A percentile compares a stretch with the other conserved stretches of the same genome.
These are phyloP conservation scores for Myriosclerotinia curreyana DNA, from an alignment of 2,329 filamentous ascomycete species.

Conservation along the genomic window DNA sequence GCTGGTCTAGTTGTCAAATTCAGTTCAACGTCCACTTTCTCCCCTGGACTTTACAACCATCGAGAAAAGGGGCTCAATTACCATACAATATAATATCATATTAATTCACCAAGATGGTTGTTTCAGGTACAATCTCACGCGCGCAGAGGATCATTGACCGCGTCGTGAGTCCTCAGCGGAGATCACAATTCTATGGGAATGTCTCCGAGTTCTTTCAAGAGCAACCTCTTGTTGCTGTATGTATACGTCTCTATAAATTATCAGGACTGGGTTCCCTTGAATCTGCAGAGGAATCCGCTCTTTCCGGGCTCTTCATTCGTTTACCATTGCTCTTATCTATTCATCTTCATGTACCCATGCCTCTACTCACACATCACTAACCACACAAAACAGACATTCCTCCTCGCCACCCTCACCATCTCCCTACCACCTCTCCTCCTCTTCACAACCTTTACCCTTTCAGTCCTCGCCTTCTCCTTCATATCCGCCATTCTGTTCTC, in stretches of 20 bases:
- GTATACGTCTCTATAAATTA: slow-evolving; percentile 36
- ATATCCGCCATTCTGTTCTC: slow-evolving; percentile 62
- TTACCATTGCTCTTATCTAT: neutral
- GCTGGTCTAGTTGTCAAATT: too few species aligned
- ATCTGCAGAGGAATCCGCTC: neutral
- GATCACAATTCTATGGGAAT: slow-evolving; percentile 54
- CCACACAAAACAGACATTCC: slow-evolving; percentile 56
- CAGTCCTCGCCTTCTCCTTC: slow-evolving; percentile 60
- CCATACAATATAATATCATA: neutral
- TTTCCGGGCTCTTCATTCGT: neutral
- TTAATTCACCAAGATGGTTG: neutral
- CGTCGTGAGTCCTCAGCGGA: slow-evolving; percentile 58
- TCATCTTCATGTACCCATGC: neutral
- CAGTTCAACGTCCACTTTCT: too few species aligned
- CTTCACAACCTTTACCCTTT: slow-evolving; percentile 64
- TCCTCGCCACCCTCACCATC: slow-evolving; percentile 62
- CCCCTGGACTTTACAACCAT: too few species aligned
- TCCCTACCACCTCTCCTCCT: slow-evolving; percentile 65
- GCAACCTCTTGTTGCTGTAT: slow-evolving; percentile 68
- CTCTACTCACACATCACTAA: slow-evolving; percentile 21
- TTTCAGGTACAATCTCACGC: slow-evolving; percentile 26
- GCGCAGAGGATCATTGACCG: slow-evolving; percentile 43
- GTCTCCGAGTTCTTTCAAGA: slow-evolving; percentile 55
- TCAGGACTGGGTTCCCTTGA: neutral
- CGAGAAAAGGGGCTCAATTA: too few species aligned